Evolutionary conservation across 805 yeast genomes (phyloP), one percentile per base, ranked within the genome.

Genomic region (Clavispora santaluciae): DNA sequence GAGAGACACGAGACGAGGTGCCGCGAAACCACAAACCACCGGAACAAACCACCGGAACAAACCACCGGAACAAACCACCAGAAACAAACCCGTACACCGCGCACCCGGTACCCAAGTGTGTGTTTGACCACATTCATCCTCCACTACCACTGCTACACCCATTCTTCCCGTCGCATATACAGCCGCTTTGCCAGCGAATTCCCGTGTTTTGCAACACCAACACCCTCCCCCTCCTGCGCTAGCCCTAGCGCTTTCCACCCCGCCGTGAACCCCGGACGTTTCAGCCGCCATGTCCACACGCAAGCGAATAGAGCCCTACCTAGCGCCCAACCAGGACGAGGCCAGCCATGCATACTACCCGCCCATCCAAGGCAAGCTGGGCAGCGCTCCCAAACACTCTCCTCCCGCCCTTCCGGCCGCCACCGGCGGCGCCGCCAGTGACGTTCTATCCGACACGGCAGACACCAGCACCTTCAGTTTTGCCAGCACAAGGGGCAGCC

Each of bases 361-460:
- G 31, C 54, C 54, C 13, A 43, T 48, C 12, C 38, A 18, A 9
- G 24, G 23, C 36, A 24, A 26, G 21, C 28, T 25, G 33, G 21
- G 46, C 25, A 23, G 26, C 43, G 39, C 36, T 56, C 53, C 63
- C 56, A 56, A 46, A 50, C 54, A 49, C 55, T 50, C 42, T 46
- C 53, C n/a, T 44, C 49, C 36, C 61, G 53, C 34, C 41, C 24
- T 15, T 4, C 21, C 23, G 18, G 11, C 29, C 12, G 5, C 26
- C 13, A 8, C 29, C 11, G 17, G n/a, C 7, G 7, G 17, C 6
- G 5, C 7, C 13, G 29, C 17, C 5, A 17, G 8, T 26, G 29
- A 9, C 16, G 17, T 12, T 3, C 8, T n/a, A n/a, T n/a, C 29
- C 8, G 29, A 25, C 13, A 7, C 29, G 17, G 29, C 17, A 3